These are phyloP conservation scores for Pyronema domesticum DNA, from an alignment of 495 filamentous ascomycete genomes.

Conservation along the genomic window DNA sequence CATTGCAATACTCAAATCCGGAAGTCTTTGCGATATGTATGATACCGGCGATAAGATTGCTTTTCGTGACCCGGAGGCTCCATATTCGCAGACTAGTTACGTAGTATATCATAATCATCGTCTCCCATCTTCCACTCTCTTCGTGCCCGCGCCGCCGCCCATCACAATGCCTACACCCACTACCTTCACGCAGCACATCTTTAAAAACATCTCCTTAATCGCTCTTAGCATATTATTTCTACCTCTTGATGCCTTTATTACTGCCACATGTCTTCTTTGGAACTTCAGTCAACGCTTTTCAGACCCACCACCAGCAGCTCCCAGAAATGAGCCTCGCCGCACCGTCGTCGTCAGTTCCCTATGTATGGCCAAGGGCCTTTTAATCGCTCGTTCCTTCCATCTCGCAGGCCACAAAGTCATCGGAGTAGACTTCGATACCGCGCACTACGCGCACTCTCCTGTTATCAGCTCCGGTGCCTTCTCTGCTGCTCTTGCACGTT, in stretches of 20 bases:
- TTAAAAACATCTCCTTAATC: constrained; percentile 33
- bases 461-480: constrained; percentile 28
- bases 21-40: too few species aligned
- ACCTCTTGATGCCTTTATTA: constrained; percentile 35
- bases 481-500: constrained; percentile 32
- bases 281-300: constrained; percentile 12
- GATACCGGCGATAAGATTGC: too few species aligned
- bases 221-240: constrained; percentile 36
- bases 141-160: too few species aligned
- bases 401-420: constrained; percentile 50
- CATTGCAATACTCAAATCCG: too few species aligned
- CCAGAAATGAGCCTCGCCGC: constrained; percentile 4
- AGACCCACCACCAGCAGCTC: neutral
- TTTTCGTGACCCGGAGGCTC: too few species aligned
- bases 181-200: constrained; percentile 22
- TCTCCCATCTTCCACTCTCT: too few species aligned
- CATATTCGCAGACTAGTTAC: too few species aligned
- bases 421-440: constrained; percentile 47
- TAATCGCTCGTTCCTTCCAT: constrained; percentile 48
- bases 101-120: too few species aligned
- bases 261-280: constrained; percentile 28
- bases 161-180: neutral
- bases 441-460: neutral
- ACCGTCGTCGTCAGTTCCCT: constrained; percentile 58
- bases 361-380: constrained; percentile 47